These are phyloP conservation scores for Colletotrichum sp. DNA, from an alignment of 2,329 filamentous ascomycete species.

Conservation along the genomic window DNA sequence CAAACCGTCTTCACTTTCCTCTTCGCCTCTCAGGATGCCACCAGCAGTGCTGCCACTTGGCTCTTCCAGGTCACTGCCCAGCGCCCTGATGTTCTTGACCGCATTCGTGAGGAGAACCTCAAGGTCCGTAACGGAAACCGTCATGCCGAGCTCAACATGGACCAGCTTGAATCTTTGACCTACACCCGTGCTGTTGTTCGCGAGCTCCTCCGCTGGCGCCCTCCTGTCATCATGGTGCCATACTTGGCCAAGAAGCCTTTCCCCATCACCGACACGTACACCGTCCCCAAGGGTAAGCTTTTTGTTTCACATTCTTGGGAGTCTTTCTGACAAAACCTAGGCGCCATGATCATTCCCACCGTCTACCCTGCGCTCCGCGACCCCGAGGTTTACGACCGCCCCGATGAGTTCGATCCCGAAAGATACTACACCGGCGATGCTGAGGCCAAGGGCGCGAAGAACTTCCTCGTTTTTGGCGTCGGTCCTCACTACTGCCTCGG, in stretches of 20 bases:
- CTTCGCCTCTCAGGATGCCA: constrained; percentile 97
- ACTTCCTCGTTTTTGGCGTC: constrained; percentile 94
- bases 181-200: constrained; percentile 93
- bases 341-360: constrained; percentile 93
- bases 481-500: constrained; percentile 97
- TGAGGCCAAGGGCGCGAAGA: constrained; percentile 86
- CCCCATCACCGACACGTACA: constrained; percentile 86
- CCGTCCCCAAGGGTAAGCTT: constrained; percentile 79
- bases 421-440: constrained; percentile 91
- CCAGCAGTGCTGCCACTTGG: constrained; percentile 92
- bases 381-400: constrained; percentile 88
- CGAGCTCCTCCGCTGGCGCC: constrained; percentile 90
- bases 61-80: constrained; percentile 94
- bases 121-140: constrained; percentile 76
- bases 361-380: constrained; percentile 92
- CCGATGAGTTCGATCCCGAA: constrained; percentile 88
- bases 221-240: constrained; percentile 96
- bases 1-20: constrained; percentile 96
- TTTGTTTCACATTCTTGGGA: background rate
- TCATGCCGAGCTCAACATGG: constrained; percentile 75
- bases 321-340: constrained; percentile 35
- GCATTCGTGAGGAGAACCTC: constrained; percentile 90
- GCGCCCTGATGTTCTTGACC: constrained; percentile 88
- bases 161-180: constrained; percentile 84
- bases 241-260: constrained; percentile 96